phyloP scores from a whole-genome alignment of 257 asterid genomes.

The Nicotiana tabacum region DNA sequence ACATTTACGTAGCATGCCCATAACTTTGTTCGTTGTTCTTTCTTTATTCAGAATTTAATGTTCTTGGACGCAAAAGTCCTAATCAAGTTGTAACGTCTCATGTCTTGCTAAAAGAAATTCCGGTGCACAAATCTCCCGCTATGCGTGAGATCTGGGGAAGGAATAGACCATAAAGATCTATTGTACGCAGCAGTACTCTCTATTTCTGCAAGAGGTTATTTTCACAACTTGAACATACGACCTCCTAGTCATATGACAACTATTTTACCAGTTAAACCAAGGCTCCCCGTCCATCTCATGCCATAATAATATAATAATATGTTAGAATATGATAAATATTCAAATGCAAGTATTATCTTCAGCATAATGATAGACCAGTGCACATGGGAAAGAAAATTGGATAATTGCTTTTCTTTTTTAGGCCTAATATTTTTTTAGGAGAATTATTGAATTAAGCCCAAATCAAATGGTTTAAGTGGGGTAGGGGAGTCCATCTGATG shows the following conservation, averaged over 20 bases:
- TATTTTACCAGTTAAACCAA: too few species aligned
- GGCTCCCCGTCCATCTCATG: too few species aligned
- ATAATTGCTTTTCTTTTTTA: neutral
- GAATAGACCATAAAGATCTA: accelerated
- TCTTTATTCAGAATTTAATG: neutral
- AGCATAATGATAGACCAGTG: neutral
- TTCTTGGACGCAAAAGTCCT: neutral
- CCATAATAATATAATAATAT: neutral
- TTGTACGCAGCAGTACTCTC: too few species aligned
- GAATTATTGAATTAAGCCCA: neutral
- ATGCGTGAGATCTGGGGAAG: too few species aligned
- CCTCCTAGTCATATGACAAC: too few species aligned
- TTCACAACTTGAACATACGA: too few species aligned
- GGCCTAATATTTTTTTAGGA: neutral
- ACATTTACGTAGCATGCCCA: neutral
- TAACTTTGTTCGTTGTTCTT: neutral
- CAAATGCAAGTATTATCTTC: neutral
- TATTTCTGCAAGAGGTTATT: too few species aligned
- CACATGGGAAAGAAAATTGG: neutral
- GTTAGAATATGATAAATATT: neutral
- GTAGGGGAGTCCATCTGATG: neutral
- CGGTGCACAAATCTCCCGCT: accelerated
- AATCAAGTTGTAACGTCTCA: neutral
- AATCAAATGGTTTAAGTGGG: neutral
- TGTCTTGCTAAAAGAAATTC: neutral